Evolutionary conservation across 441 rosid species (phyloP), one percentile per base, ranked within the genome.

Genomic region (Erodium texanum): DNA sequence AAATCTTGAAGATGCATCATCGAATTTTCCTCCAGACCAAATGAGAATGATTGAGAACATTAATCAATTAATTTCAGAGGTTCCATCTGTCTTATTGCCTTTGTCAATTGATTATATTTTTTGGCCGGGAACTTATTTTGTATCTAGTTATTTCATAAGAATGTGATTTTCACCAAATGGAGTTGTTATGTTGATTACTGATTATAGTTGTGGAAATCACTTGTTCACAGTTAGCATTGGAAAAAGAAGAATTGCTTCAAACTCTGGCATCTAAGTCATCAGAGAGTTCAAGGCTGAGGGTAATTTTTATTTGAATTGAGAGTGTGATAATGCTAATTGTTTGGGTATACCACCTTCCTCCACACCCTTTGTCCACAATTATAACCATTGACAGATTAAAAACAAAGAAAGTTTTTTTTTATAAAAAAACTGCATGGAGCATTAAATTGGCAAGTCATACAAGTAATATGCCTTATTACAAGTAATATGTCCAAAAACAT

Each of bases 211-310:
- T 71, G 67, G 41, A 38, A 64, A 32, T 71, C 38, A 43, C 14
- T 27, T n/a, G 62, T 70, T n/a, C 81, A 78, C 85, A 94, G 99
- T 81, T 92, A 67, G 85, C 89, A 15, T 74, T 89, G 80, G 99
- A 92, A 79, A 92, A 90, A 76, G 97, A 95, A 72, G 98, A 92
- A 74, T 79, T 95, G 82, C 70, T 81, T 73, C 90, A 84, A 78
- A 83, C 93, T 34, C 75, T 95, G 78, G 85, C 90, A 22, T 83
- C 97, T 56, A 91, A 89, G 77, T 80, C 80, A 70, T 84, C 95
- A 67, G 88, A 84, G 78, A 82, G 83, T 79, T 85, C 90, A 64
- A 90, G 76, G 72, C 75, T 92, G 61, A 82, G 86, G 97, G 99
- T 95, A 84, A 74, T 59, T 5, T 70, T 61, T 41, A 32, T 12